Evolutionary conservation across 83 land plant species (phyloP).

Genomic region (Diphasiastrum complanatum): DNA sequence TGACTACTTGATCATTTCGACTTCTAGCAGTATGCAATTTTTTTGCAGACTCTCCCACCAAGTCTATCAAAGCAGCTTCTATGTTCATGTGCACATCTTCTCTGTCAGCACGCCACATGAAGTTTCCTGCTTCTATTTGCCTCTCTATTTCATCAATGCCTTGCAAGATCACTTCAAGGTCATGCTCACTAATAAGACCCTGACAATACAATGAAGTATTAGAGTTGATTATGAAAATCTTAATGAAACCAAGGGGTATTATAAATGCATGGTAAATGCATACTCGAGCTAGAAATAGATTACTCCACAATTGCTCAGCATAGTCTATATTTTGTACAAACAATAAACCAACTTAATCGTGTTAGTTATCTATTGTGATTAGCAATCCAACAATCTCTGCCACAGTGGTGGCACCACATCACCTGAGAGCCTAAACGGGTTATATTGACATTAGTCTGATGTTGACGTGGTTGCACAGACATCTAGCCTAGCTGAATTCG

Average conservation of each 20-base stretch:
- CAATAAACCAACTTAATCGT: no score
- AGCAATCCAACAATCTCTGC: no score
- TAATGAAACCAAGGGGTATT: not conserved
- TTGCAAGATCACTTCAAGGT: constrained; percentile 52
- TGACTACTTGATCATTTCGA: constrained; percentile 74
- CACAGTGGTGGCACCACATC: no score
- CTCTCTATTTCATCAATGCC: constrained; percentile 76
- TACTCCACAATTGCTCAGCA: no score
- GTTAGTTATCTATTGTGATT: no score
- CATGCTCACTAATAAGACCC: constrained; percentile 71
- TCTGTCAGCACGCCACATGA: constrained; percentile 85
- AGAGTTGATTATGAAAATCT: constrained; percentile 4
- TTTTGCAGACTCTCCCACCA: constrained; percentile 95
- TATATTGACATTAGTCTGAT: no score
- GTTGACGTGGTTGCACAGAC: no score
- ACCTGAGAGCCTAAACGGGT: no score
- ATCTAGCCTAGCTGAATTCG: no score
- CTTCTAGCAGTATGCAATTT: constrained; percentile 97
- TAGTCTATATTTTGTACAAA: no score
- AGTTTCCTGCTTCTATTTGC: constrained; percentile 59
- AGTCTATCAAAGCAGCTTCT: constrained; percentile 83
- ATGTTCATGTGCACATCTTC: constrained; percentile 99
- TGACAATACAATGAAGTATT: no score
- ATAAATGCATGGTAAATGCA: not conserved
- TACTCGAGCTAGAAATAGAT: not conserved